A percentile compares a stretch with the other conserved stretches of the same genome.
Evolutionary conservation across 2,329 filamentous ascomycete species (phyloP).

Genomic region (Samsoniella hepiali): DNA sequence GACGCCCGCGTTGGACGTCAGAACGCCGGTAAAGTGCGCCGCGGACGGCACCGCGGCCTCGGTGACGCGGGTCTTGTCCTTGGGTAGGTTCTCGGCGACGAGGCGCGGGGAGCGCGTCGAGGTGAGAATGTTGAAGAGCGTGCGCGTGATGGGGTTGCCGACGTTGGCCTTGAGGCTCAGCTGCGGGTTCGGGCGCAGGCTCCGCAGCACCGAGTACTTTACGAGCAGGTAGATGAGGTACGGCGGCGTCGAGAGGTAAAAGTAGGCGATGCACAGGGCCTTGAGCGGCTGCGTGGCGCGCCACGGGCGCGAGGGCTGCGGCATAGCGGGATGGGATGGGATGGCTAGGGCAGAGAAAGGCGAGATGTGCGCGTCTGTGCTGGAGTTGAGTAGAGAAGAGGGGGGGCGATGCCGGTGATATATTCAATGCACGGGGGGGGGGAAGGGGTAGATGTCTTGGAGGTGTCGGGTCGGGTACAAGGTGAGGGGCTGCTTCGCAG

Average conservation of each 20-base stretch:
- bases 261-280: slow-evolving; percentile 14
- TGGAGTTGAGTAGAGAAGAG: no score
- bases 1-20: not conserved
- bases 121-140: slow-evolving; percentile 3
- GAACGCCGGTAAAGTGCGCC: slow-evolving; percentile 3
- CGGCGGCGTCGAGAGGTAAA: slow-evolving; percentile 3
- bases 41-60: not conserved
- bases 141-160: not conserved
- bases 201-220: not conserved
- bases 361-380: no score
- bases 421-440: no score
- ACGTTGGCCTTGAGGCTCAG: slow-evolving; percentile 10
- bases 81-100: not conserved
- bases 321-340: not conserved
- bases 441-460: no score
- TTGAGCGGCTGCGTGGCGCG: slow-evolving; percentile 16
- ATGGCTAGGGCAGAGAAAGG: not conserved
- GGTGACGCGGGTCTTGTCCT: not conserved
- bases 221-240: slow-evolving; percentile 8
- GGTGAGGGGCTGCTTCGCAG: not conserved
- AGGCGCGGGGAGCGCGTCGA: slow-evolving; percentile 9
- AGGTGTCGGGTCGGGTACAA: not conserved
- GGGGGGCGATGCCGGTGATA: no score
- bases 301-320: slow-evolving; percentile 6
- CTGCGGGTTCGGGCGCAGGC: not conserved